Conservation (phyloP, 1,139 yeast genomes). For the Candida glucosophila region DNA sequence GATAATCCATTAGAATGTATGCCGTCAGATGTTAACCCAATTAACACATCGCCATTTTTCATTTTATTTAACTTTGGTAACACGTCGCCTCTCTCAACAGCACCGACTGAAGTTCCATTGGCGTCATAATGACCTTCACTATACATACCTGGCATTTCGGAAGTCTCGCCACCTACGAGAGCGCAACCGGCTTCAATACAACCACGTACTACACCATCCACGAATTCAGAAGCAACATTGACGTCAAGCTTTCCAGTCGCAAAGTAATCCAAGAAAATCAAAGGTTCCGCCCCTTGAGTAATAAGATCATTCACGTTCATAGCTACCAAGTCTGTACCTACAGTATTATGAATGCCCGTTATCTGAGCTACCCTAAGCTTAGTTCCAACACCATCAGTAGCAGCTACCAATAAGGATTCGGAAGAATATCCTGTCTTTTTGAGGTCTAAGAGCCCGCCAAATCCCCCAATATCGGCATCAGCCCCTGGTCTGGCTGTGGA, state of each 20-base stretch:
- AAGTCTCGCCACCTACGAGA: constrained; percentile 96
- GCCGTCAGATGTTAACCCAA: constrained; percentile 89
- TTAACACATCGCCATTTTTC: constrained; percentile 69
- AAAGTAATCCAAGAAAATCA: constrained; percentile 90
- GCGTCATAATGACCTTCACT: constrained; percentile 94
- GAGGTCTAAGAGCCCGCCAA: constrained; percentile 93
- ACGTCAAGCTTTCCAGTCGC: constrained; percentile 92
- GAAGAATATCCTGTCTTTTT: constrained; percentile 78
- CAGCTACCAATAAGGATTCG: constrained; percentile 81
- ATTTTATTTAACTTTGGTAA: constrained; percentile 64
- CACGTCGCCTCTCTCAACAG: constrained; percentile 73
- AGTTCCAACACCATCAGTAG: constrained; percentile 99
- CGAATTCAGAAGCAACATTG: constrained; percentile 78
- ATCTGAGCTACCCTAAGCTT: constrained; percentile 92
- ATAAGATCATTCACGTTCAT: constrained; percentile 97
- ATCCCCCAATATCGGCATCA: constrained; percentile 97
- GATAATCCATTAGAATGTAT: constrained; percentile 96
- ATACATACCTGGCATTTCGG: constrained; percentile 99
- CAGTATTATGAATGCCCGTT: constrained; percentile 83
- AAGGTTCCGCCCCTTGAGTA: constrained; percentile 98
- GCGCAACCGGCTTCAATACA: constrained; percentile 96
- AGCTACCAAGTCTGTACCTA: constrained; percentile 96
- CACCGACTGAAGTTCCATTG: constrained; percentile 97
- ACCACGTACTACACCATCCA: constrained; percentile 93
- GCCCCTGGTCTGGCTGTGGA: constrained; percentile 97